Base-by-base conservation (phyloP, 257 asterid genomes). In the Plantago ovata region DNA sequence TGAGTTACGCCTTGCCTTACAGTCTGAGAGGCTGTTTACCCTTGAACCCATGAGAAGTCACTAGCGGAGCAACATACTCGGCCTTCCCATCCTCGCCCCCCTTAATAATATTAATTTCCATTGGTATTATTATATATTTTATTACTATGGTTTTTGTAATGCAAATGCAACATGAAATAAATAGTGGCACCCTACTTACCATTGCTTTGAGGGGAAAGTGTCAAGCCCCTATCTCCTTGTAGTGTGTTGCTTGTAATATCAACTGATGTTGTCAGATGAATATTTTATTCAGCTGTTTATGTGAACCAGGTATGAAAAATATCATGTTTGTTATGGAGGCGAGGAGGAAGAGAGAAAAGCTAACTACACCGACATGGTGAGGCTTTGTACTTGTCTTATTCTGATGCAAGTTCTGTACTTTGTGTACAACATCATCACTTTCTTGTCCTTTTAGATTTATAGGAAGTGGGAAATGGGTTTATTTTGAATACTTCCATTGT, bases 311-410 rank as follows among this genome's bases (percentile, higher is more conserved):
- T 92, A 92, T 45, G 98, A 92, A 75, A 92, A 92, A 70, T 92
- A 92, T 75, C 98, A 92, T 73, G 95, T 79, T 62, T 83, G 81
- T 67, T 88, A 77, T 61, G 96, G 98, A 69, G 98, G 96, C 41
- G 82, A 84, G 14, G 91, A 84, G 75, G 91, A 84, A 67, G 96
- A 85, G 71, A 84, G 98, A 79, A 92, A 84, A 80, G 68, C 81
- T 56, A 88, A 92, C 82, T 92, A 85, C 75, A 78, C 89, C 2
- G 96, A 88, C 79, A 88, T 92, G 96, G 98, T 88, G 75, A 82
- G 83, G 36, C 56, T 44, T 57, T 61, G 52, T 32, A 51, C 47
- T 55, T 60, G 49, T 58, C 58, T 18, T 53, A 41, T 18, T 38
- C 38, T 28, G 36, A 58, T 58, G 20, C 47, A 46, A 11, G 19